Base-by-base conservation (phyloP, 2,329 filamentous ascomycete species). In the Aspergillus oerlinghausenensis region DNA sequence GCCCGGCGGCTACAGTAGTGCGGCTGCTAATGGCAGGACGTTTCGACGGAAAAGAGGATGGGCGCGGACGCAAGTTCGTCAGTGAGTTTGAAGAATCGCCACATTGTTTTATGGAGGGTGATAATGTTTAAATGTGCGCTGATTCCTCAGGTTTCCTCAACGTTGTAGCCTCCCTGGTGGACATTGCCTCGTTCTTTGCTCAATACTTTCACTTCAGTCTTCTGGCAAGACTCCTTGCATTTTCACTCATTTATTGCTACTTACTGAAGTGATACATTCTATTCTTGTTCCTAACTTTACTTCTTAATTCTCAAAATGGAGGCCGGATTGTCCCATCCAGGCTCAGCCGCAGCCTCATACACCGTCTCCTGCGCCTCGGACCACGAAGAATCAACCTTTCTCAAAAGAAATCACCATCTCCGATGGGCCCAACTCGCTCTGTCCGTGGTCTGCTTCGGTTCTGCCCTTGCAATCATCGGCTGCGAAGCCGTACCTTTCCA, bases 401-500 rank as follows among this genome's bases (percentile, higher is more conserved):
- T 76, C 14, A 62, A 66, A 45, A 67, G 67, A 51, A 69, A 60
- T 38, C 69, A 67, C 23, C 54, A 62, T 32, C 64, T 78, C 9
- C 70, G 73, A 35, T 69, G 65, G 64, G 54, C 62, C 35, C 70
- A 74, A 32, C 63, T 75, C 21, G 65, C 57, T n/a, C 59, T 78
- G 9, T 68, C 74, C 0, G 43, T 66, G 3, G 32, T 75, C 28
- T 68, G 70, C 9, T 63, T 73, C 21, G 61, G 56, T 4, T 57
- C 64, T 7, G 67, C 71, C 2, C 56, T 72, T 10, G 67, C 72
- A 2, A 60, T 70, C 10, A 64, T 76, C 32, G 72, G 64, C 17
- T 74, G 72, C 55, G 73, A 76, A 57, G 70, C 67, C 6, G 68
- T 73, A n/a, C 69, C 75, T 23, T 63, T 75, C n/a, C 67, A 66